A percentile compares a stretch with the other conserved stretches of the same genome.
Evolutionary conservation across 805 yeast species (phyloP).

Genomic region (Millerago galiae): DNA sequence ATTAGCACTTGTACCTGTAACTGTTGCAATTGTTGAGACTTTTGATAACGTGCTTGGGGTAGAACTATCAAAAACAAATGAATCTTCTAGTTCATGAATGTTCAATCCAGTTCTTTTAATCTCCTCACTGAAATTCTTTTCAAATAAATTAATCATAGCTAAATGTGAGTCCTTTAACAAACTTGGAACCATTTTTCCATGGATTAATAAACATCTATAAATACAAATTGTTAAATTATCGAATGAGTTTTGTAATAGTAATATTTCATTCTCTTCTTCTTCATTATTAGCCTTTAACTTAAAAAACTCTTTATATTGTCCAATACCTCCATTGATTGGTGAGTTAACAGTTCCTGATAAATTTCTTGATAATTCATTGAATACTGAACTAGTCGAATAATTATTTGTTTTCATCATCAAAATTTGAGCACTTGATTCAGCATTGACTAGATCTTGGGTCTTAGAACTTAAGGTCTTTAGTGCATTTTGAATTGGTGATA

Average conservation of each 20-base stretch:
- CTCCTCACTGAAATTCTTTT: constrained; percentile 62
- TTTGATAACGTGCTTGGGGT: constrained; percentile 10
- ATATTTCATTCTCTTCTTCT: constrained; percentile 24
- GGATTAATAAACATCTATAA: constrained; percentile 59
- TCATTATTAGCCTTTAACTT: constrained; percentile 23
- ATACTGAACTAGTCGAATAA: constrained; percentile 40
- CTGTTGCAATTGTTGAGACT: constrained; percentile 13
- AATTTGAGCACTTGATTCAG: constrained; percentile 54
- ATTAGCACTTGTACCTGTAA: neutral
- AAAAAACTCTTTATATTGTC: constrained; percentile 70
- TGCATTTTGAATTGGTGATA: constrained; percentile 86
- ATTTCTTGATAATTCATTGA: constrained; percentile 62
- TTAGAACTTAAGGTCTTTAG: constrained; percentile 57
- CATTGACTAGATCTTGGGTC: constrained; percentile 63
- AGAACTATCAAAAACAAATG: constrained; percentile 8
- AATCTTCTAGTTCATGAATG: constrained; percentile 20
- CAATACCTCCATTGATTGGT: constrained; percentile 90
- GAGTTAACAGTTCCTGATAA: constrained; percentile 84
- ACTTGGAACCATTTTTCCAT: constrained; percentile 55
- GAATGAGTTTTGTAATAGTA: constrained; percentile 39
- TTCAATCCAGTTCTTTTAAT: constrained; percentile 34
- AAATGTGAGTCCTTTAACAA: constrained; percentile 57
- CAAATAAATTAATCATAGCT: constrained; percentile 54
- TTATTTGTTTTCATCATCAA: constrained; percentile 42
- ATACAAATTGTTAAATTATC: constrained; percentile 62